These are phyloP conservation scores for Orobanche coerulescens DNA, from an alignment of 257 asterid species.

Conservation along the genomic window DNA sequence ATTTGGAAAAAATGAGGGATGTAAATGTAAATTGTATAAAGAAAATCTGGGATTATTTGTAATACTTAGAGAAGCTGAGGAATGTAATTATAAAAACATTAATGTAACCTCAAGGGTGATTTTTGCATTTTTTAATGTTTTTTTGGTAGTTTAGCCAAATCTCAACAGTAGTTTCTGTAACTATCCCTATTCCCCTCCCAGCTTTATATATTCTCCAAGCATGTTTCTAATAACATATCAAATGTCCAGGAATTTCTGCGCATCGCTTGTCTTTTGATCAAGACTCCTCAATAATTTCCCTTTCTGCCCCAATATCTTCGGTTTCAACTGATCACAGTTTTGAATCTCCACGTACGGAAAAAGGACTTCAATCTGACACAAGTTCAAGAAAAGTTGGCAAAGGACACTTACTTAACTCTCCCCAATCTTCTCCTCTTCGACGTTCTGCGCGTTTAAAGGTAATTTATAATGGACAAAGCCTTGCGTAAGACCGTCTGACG, in stretches of 20 bases:
- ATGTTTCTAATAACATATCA: constrained; percentile 24
- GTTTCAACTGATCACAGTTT: constrained; percentile 48
- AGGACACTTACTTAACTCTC: constrained; percentile 36
- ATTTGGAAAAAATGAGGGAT: too few relatives aligned
- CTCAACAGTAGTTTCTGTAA: not conserved
- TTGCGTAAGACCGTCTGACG: too few relatives aligned
- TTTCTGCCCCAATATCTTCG: constrained; percentile 60
- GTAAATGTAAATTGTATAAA: too few relatives aligned
- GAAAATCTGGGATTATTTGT: too few relatives aligned
- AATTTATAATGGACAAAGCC: too few relatives aligned
- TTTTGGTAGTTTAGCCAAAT: not conserved
- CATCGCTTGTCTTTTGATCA: constrained; percentile 33
- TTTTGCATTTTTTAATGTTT: not conserved
- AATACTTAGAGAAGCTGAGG: too few relatives aligned
- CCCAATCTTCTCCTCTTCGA: constrained; percentile 55
- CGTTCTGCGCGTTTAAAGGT: constrained; percentile 69
- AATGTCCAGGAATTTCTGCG: constrained; percentile 36
- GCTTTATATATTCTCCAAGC: constrained; percentile 4
- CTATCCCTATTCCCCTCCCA: not conserved
- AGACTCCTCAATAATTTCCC: constrained; percentile 36
- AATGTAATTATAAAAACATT: too few relatives aligned
- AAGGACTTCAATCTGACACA: constrained; percentile 33
- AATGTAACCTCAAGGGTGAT: not conserved
- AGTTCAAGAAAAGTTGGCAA: constrained; percentile 39
- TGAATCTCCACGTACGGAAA: constrained; percentile 38